A percentile compares a stretch with the other conserved stretches of the same genome.
Evolutionary conservation across 768 basidiomycete genomes (phyloP).

Genomic region (Tephrocybe sp.): DNA sequence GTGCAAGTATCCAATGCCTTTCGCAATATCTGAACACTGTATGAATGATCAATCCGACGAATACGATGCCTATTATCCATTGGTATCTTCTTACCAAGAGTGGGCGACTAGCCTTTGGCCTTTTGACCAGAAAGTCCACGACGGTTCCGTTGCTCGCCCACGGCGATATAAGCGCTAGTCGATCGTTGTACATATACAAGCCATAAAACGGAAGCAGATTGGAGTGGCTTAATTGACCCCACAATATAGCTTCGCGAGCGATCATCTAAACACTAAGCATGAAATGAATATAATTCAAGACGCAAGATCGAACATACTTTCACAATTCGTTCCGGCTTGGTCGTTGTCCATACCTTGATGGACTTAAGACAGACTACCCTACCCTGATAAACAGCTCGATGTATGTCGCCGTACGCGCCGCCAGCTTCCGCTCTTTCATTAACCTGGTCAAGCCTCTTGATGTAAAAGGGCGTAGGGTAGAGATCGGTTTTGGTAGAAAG

Average conservation of each 20-base stretch:
- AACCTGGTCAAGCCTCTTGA: constrained; percentile 1
- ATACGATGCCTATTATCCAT: background rate
- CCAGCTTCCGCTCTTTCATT: constrained; percentile 2
- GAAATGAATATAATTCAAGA: background rate
- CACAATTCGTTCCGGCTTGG: background rate
- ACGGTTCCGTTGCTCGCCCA: constrained; percentile 20
- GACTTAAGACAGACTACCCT: constrained; percentile 11
- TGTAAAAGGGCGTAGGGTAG: constrained; percentile 3
- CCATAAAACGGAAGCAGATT: constrained; percentile 36
- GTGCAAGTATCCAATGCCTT: constrained; percentile 31
- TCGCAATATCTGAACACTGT: constrained; percentile 28
- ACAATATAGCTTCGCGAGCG: constrained; percentile 29
- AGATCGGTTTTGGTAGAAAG: constrained; percentile 9
- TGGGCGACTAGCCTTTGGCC: constrained; percentile 8
- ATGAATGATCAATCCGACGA: background rate
- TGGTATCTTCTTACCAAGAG: constrained; percentile 10
- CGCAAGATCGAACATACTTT: constrained; percentile 5
- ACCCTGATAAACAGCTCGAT: constrained; percentile 8
- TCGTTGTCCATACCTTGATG: constrained; percentile 8
- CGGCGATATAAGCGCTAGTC: constrained; percentile 17
- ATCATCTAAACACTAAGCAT: background rate
- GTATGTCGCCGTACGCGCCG: constrained; percentile 9
- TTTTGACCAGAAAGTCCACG: constrained; percentile 9
- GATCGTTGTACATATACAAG: constrained; percentile 17
- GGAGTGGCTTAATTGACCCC: constrained; percentile 29